Evolutionary conservation across 2,329 filamentous ascomycete genomes (phyloP).

Genomic region (Elsinoe australis): DNA sequence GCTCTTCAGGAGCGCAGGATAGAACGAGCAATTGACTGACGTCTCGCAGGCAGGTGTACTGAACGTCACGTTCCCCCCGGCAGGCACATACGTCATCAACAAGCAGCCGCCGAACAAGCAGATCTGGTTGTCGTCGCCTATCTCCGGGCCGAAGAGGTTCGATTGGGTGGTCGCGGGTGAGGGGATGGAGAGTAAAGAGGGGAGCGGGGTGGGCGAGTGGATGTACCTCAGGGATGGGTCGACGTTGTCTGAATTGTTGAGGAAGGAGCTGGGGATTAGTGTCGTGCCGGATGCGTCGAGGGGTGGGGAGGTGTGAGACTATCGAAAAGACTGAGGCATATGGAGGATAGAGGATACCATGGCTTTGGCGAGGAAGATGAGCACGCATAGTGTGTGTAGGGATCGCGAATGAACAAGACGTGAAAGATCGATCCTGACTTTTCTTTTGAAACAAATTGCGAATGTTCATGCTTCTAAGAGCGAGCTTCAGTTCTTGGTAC

Average conservation of each 20-base stretch:
- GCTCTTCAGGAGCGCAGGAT: too few relatives aligned
- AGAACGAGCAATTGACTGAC: too few relatives aligned
- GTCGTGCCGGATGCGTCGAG: conserved; percentile 37
- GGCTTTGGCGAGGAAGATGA: too few relatives aligned
- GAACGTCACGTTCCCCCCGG: conserved; percentile 59
- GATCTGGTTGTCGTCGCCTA: conserved; percentile 90
- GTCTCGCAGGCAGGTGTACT: conserved; percentile 83
- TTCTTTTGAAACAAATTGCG: too few relatives aligned
- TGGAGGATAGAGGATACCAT: too few relatives aligned
- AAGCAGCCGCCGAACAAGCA: conserved; percentile 97
- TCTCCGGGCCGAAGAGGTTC: conserved; percentile 87
- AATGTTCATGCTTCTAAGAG: too few relatives aligned
- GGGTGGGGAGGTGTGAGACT: too few relatives aligned
- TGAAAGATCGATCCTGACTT: too few relatives aligned
- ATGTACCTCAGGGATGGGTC: conserved; percentile 79
- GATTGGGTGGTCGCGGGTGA: conserved; percentile 76
- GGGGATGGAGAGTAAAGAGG: conserved; percentile 70
- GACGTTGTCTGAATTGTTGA: conserved; percentile 63
- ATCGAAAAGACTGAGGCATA: too few relatives aligned
- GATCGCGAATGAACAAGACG: too few relatives aligned
- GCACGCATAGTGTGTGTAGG: too few relatives aligned
- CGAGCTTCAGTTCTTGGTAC: too few relatives aligned
- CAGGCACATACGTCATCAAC: conserved; percentile 88
- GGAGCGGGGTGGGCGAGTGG: conserved; percentile 67
- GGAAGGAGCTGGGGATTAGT: conserved; percentile 66